Evolutionary conservation across 1,139 yeast species (phyloP).

Genomic region (Debaryomyces nepalensis): DNA sequence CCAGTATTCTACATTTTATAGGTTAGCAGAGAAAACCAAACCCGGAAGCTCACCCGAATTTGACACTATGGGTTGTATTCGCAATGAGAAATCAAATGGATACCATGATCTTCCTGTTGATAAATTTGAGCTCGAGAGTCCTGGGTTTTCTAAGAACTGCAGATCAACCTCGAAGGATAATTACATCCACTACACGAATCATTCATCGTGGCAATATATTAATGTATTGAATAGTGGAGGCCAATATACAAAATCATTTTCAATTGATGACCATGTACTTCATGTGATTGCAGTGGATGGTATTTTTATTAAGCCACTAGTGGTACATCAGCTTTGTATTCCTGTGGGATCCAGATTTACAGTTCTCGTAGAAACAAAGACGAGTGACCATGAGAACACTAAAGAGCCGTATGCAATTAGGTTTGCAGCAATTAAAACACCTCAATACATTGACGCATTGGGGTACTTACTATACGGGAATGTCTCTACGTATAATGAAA

Average conservation of each 20-base stretch:
- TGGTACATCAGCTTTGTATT: slow-evolving; percentile 27
- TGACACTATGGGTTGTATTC: slow-evolving; percentile 31
- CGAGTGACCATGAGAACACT: slow-evolving; percentile 17
- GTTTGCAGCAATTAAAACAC: slow-evolving; percentile 33
- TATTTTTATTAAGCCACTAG: slow-evolving; percentile 29
- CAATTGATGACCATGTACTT: slow-evolving; percentile 40
- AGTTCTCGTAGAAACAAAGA: slow-evolving; percentile 30
- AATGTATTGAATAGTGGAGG: slow-evolving; percentile 40
- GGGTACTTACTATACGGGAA: slow-evolving; percentile 30
- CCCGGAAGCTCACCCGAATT: slow-evolving; percentile 14
- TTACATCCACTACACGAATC: slow-evolving; percentile 26
- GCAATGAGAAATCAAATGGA: slow-evolving; percentile 23
- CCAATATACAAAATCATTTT: slow-evolving; percentile 35
- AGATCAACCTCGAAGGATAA: slow-evolving; percentile 23
- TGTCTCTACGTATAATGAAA: slow-evolving; percentile 10
- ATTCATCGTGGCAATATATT: slow-evolving; percentile 29
- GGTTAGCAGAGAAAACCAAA: neutral
- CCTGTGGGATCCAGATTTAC: slow-evolving; percentile 38
- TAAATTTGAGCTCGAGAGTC: slow-evolving; percentile 25
- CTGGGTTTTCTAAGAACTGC: slow-evolving; percentile 31
- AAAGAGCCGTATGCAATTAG: slow-evolving; percentile 28
- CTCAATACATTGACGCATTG: slow-evolving; percentile 36
- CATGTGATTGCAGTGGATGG: slow-evolving; percentile 39
- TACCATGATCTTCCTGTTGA: slow-evolving; percentile 24
- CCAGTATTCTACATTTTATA: slow-evolving; percentile 18